Base-by-base conservation (phyloP, 2,329 filamentous ascomycete genomes). In the Coniochaeta prunicola region DNA sequence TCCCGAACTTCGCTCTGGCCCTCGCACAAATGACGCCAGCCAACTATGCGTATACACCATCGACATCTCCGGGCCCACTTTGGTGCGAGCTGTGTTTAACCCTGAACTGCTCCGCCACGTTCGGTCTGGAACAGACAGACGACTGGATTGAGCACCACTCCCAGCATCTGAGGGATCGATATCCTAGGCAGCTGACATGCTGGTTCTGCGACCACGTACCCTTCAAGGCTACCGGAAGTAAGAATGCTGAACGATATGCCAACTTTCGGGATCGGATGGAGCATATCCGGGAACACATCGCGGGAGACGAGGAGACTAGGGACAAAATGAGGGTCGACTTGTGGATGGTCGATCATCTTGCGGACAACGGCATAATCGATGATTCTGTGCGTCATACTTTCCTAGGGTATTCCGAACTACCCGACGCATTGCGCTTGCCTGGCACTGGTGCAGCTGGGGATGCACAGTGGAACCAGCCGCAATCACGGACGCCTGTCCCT, bases 261-360 rank as follows among this genome's bases (percentile, higher is more conserved):
- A 74, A 71, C 34, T 80, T 77, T 58, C 33, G 59, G 0, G 19
- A 62, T 1, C 75, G 82, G 2, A 79, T 85, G 78, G 31, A 66
- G 3, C 83, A 86, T 62, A 79, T 84, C 56, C 73, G 69, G 0
- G 58, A 59, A 0, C 82, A 85, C 60, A 71, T 81, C 42, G 58
- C 65, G 13, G 42, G 67, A 3, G 70, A 69, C 0, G 58, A 64
- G 6, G 64, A 59, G 8, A 63, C 56, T 0, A 58, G 53, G 0
- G 30, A 61, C 0, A 19, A 72, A 4, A 69, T 70, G 56, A 68
- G 74, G 1, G 74, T 71, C 2, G 80, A 82, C 58, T 76, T 73
- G 53, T 63, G 60, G 31, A 64, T 80, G 26, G 61, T 80, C 17
- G 60, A 73, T 7, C 74, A 81, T 63, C 42, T 79, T 56, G 33